Evolutionary conservation across 2,329 filamentous ascomycete genomes (phyloP), one percentile per base, ranked within the genome.

Genomic region (Metarhizium anisopliae): DNA sequence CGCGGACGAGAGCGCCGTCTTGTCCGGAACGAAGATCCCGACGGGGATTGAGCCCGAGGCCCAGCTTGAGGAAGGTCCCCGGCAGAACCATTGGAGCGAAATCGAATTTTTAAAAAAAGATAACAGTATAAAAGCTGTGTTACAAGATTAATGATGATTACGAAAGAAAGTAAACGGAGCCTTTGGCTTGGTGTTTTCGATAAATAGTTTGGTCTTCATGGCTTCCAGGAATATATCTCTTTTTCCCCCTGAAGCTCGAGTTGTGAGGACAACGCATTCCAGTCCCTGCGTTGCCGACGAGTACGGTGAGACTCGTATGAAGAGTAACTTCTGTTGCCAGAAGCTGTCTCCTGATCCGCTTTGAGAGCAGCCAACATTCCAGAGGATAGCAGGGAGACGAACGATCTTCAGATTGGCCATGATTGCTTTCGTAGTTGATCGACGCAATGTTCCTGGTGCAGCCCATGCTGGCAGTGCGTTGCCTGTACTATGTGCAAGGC

Each of bases 181-280:
- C 45, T 49, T 30, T 49, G 10, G 45, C 25, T n/a, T 29, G 14
- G 11, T 20, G 45, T 49, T 45, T n/a, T 3, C 11, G 20, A 29
- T 16, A 1, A n/a, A 30, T 2, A 4, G 10, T 4, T 49, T 30
- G 7, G 8, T 2, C 3, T 32, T 53, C 14, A 54, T 36, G 36
- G 35, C 20, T 10, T 3, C 10, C 25, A 4, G 14, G 6, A 2
- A 50, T 54, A 43, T 50, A 54, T 54, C 30, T 43, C 42, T 13
- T 25, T 25, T 36, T 25, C 3, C 35, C n/a, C n/a, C 30, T 6
- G n/a, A 40, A 6, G 2, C 14, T 38, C 13, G 38, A 32, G 67
- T 68, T 59, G 62, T 57, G 58, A 49, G 63, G 64, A 68, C 64
- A 66, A 68, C 64, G 57, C 68, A 69, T 70, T 69, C 68, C 68